These are phyloP conservation scores for Lepiota subincarnata DNA, from an alignment of 768 basidiomycete genomes.

Conservation along the genomic window DNA sequence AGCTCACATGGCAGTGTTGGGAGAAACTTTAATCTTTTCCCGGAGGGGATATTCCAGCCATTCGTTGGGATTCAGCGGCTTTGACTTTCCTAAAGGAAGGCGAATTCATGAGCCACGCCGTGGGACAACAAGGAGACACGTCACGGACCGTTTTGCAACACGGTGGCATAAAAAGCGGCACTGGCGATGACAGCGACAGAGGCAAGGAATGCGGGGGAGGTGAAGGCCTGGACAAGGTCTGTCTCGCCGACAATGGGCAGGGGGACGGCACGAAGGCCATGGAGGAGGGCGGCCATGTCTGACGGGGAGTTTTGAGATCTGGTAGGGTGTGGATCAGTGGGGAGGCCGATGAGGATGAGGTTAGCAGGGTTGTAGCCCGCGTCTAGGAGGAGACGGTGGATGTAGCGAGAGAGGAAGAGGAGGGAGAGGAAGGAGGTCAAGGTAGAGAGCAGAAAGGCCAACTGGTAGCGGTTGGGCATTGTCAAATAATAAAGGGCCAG, in stretches of 20 bases:
- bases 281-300: conserved; percentile 15
- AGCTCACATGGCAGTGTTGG: conserved; percentile 91
- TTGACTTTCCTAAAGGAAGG: conserved; percentile 43
- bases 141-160: conserved; percentile 39
- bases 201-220: conserved; percentile 27
- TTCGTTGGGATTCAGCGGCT: conserved; percentile 65
- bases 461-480: conserved; percentile 58
- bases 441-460: conserved; percentile 53
- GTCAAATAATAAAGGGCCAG: conserved; percentile 11
- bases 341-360: conserved; percentile 62
- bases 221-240: conserved; percentile 26
- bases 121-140: conserved; percentile 6
- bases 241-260: conserved; percentile 32
- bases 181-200: conserved; percentile 46
- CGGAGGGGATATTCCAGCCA: conserved; percentile 84
- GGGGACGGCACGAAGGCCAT: conserved; percentile 28
- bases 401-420: conserved; percentile 36
- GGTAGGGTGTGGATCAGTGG: conserved; percentile 14
- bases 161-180: conserved; percentile 50
- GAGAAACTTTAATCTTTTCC: conserved; percentile 81
- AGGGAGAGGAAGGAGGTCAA: conserved; percentile 44
- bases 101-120: conserved; percentile 14
- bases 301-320: not conserved
- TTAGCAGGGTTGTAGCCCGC: conserved; percentile 56
- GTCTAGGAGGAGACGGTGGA: conserved; percentile 40